These are phyloP conservation scores for Fremontodendron californicum DNA, from an alignment of 345 rosid species.

Conservation along the genomic window DNA sequence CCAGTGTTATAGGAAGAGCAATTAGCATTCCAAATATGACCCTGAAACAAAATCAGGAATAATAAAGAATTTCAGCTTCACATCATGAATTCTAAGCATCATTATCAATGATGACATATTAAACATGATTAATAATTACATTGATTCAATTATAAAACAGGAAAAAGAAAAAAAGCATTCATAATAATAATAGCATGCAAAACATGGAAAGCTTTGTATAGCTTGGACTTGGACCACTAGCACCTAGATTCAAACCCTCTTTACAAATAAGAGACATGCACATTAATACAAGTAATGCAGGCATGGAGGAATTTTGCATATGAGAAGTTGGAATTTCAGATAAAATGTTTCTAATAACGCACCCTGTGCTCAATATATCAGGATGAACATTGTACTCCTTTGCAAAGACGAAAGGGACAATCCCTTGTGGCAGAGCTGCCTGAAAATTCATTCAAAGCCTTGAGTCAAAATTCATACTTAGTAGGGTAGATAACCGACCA, in stretches of 20 bases:
- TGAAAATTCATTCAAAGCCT: conserved; percentile 20
- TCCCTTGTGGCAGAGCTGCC: conserved; percentile 86
- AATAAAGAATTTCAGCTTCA: not conserved
- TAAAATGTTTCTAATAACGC: not conserved
- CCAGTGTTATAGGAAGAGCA: conserved; percentile 87
- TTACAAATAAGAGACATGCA: not conserved
- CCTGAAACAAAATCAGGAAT: conserved; percentile 48
- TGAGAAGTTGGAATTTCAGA: not conserved
- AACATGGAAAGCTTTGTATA: not conserved
- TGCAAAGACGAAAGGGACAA: no score
- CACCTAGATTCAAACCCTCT: not conserved
- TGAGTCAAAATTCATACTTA: not conserved
- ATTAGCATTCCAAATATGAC: conserved; percentile 96
- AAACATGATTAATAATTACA: not conserved
- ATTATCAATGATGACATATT: not conserved
- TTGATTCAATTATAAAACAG: no score
- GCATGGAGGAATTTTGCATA: not conserved
- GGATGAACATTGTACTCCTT: conserved; percentile 82
- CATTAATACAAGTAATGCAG: no score
- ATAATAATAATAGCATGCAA: not conserved
- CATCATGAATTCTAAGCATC: not conserved
- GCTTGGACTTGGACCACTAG: not conserved
- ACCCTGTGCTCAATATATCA: conserved; percentile 75
- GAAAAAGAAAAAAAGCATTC: not conserved
- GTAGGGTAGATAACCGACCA: not conserved